These are phyloP conservation scores for Periconia digitata DNA, from an alignment of 2,329 filamentous ascomycete species.

Conservation along the genomic window DNA sequence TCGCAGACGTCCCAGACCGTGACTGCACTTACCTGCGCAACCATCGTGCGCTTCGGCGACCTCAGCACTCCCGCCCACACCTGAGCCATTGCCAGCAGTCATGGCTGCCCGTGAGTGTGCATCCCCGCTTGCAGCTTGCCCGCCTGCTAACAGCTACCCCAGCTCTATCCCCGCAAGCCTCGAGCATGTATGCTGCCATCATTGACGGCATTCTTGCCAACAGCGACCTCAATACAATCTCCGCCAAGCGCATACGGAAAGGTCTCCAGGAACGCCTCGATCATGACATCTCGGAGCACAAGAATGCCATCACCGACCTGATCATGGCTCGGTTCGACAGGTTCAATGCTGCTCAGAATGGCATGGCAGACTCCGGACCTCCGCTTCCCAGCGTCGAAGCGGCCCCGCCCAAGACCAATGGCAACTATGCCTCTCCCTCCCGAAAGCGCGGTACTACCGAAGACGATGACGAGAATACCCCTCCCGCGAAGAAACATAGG, in stretches of 20 bases:
- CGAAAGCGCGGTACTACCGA: conserved; percentile 45
- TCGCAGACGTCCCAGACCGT: background rate
- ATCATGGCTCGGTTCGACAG: conserved; percentile 56
- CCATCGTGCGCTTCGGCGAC: background rate
- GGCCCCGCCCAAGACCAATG: conserved; percentile 19
- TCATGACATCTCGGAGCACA: conserved; percentile 63
- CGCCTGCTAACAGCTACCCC: conserved; percentile 13
- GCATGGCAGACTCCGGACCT: conserved; percentile 32
- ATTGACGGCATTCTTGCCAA: conserved; percentile 64
- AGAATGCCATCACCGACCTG: conserved; percentile 52
- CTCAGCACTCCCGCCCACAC: background rate
- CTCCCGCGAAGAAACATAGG: conserved; percentile 58
- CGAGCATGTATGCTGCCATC: conserved; percentile 57
- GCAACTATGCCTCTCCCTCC: conserved; percentile 20
- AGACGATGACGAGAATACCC: conserved; percentile 40
- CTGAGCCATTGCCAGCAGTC: conserved; percentile 13
- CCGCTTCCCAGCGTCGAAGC: conserved; percentile 39
- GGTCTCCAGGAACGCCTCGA: conserved; percentile 62
- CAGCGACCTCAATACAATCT: conserved; percentile 65
- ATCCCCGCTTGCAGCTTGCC: background rate
- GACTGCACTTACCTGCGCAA: background rate
- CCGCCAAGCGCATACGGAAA: conserved; percentile 66
- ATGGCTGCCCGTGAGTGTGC: conserved; percentile 35
- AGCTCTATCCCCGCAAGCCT: conserved; percentile 49
- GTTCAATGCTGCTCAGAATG: conserved; percentile 42